A percentile compares a stretch with the other conserved stretches of the same genome.
Conservation (phyloP, 2,329 filamentous ascomycete genomes). For the Aureobasidium mangrovei region DNA sequence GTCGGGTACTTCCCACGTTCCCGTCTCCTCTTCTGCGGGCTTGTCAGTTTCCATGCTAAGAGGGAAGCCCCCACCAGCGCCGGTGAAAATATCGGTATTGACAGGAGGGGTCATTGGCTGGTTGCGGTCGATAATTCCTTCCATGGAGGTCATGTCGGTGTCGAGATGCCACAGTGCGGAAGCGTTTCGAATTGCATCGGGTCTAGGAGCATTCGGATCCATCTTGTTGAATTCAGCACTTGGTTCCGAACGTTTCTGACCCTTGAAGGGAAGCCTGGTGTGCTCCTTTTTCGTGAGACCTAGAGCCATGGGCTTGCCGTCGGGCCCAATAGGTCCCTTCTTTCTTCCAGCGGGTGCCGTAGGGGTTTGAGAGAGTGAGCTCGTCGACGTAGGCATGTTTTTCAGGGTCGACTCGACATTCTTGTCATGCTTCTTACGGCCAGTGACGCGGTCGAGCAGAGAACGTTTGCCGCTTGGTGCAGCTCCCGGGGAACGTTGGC, state of each 20-base stretch:
- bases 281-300: conserved; percentile 21
- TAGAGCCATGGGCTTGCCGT: conserved; percentile 14
- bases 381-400: conserved; percentile 32
- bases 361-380: conserved; percentile 29
- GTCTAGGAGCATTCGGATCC: conserved; percentile 36
- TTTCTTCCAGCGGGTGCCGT: conserved; percentile 12
- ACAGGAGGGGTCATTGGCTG: conserved; percentile 58
- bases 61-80: conserved; percentile 31
- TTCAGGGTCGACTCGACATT: conserved; percentile 29
- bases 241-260: conserved; percentile 36
- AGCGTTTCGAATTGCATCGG: conserved; percentile 22
- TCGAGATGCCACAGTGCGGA: conserved; percentile 65
- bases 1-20: conserved; percentile 87
- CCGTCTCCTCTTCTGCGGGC: conserved; percentile 27
- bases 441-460: conserved; percentile 46
- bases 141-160: conserved; percentile 82
- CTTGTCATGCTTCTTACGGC: conserved; percentile 39
- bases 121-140: conserved; percentile 63
- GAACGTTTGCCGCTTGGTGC: conserved; percentile 40
- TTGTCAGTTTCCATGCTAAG: conserved; percentile 10
- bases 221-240: conserved; percentile 35
- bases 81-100: conserved; percentile 33
- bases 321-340: conserved; percentile 14
- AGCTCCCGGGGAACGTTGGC: conserved; percentile 50
- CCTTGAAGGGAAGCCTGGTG: conserved; percentile 47